Evolutionary conservation across 345 rosid species (phyloP), one percentile per base, ranked within the genome.

Genomic region (Mangifera indica): DNA sequence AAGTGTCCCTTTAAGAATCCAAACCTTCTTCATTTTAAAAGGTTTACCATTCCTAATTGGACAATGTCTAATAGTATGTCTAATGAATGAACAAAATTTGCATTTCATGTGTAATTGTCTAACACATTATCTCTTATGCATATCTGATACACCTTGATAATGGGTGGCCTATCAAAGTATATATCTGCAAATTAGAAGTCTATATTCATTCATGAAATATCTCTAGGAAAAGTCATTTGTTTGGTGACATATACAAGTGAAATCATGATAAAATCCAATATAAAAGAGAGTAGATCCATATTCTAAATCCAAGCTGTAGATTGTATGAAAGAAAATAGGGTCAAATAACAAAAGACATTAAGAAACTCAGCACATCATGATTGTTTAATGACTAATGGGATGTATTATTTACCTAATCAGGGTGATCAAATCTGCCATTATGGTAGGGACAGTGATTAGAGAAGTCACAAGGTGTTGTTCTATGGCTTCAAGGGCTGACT

Each of bases 361-460:
- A 14, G 15, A 60, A 69, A 58, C 17, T 3, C 9, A 1, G 63
- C 21, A 9, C 6, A 0, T 44, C 20, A 0, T 42, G 46, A 2
- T 56, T 56, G 52, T 56, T 44, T 13, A 8, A 20, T 8, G 44
- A 44, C 14, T 3, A 5, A 26, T 55, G 62, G 49, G 52, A 26
- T 65, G n/a, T 70, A 59, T n/a, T 48, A 20, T 62, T 71, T 79
- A 91, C 98, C 88, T 83, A 73, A 81, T 79, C 60, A 77, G 68
- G 45, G 80, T 71, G 53, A 84, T 48, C 62, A 92, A 75, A 87
- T 89, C 97, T 66, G 89, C 85, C 88, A 92, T 82, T 74, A 90
- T 91, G 69, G 97, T 80, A 5, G 97, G 98, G 73, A 90, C 97
- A 0, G 88, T 87, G 85, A 90, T 92, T 44, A 92, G 77, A 69